Conservation (phyloP, 2,329 filamentous ascomycete genomes). For the Pseudogymnoascus sp. region DNA sequence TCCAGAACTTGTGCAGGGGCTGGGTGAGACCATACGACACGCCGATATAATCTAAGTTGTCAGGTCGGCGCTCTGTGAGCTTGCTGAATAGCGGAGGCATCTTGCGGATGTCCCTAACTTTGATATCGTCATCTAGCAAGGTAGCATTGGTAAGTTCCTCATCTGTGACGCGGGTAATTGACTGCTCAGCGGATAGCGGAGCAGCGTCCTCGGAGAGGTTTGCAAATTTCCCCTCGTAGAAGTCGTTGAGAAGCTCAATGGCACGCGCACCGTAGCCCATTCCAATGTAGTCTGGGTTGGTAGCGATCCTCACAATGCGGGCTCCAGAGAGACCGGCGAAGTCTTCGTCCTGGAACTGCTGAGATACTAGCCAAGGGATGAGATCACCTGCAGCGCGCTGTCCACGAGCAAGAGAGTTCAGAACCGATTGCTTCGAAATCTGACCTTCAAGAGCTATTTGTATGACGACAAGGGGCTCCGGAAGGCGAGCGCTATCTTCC, state of each 20-base stretch:
- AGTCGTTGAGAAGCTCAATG: slow-evolving; percentile 77
- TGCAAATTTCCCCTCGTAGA: slow-evolving; percentile 89
- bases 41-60: slow-evolving; percentile 81
- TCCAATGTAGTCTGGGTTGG: slow-evolving; percentile 82
- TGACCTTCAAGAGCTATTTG: slow-evolving; percentile 91
- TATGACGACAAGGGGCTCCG: slow-evolving; percentile 89
- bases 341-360: slow-evolving; percentile 96
- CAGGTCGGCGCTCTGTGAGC: slow-evolving; percentile 72
- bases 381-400: slow-evolving; percentile 85
- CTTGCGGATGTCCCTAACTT: slow-evolving; percentile 77
- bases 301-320: slow-evolving; percentile 86
- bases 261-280: slow-evolving; percentile 95
- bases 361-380: slow-evolving; percentile 94
- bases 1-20: slow-evolving; percentile 93
- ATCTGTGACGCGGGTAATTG: slow-evolving; percentile 74
- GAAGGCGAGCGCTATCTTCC: slow-evolving; percentile 68
- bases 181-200: slow-evolving; percentile 43
- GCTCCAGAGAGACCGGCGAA: slow-evolving; percentile 91
- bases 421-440: slow-evolving; percentile 86
- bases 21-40: slow-evolving; percentile 90
- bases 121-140: slow-evolving; percentile 79
- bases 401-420: slow-evolving; percentile 82
- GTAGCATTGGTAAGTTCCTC: slow-evolving; percentile 67
- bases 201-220: slow-evolving; percentile 66
- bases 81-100: slow-evolving; percentile 93